Percentiles rank a stretch among this genome's conserved stretches.
Conservation (phyloP, 768 basidiomycete species). For the Russula dissimulans region DNA sequence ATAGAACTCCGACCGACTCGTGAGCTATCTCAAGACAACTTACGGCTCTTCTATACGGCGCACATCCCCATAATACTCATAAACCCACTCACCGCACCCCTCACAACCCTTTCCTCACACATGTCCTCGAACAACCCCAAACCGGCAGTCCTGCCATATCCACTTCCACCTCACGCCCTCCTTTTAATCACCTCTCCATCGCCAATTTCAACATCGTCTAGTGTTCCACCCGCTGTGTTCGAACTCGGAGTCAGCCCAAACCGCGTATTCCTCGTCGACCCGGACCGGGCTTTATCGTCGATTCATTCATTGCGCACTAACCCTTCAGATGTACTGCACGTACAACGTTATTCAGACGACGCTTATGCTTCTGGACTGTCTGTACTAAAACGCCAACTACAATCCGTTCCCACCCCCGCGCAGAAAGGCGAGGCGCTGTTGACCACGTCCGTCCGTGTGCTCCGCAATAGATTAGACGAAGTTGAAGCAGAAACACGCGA, state of each 20-base stretch:
- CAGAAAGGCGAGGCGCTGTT: constrained; percentile 13
- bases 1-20: constrained; percentile 20
- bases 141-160: constrained; percentile 19
- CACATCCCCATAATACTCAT: constrained; percentile 58
- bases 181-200: constrained; percentile 24
- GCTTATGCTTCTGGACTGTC: constrained; percentile 42
- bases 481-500: constrained; percentile 6
- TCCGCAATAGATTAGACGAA: neutral
- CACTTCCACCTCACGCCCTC: constrained; percentile 25
- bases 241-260: constrained; percentile 8
- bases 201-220: constrained; percentile 14
- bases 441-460: neutral
- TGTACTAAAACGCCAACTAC: constrained; percentile 4
- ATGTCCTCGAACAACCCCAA: constrained; percentile 2
- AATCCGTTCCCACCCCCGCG: neutral
- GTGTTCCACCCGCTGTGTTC: constrained; percentile 24
- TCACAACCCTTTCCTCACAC: constrained; percentile 29
- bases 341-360: constrained; percentile 59
- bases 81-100: constrained; percentile 48
- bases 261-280: constrained; percentile 44
- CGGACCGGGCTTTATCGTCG: constrained; percentile 47
- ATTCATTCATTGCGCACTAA: constrained; percentile 39
- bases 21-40: constrained; percentile 2
- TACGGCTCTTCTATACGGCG: constrained; percentile 29
- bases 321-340: constrained; percentile 37